Evolutionary conservation across 176 grass and related monocot genomes (phyloP), one percentile per base, ranked within the genome.

Genomic region (Thinopyrum elongatum): DNA sequence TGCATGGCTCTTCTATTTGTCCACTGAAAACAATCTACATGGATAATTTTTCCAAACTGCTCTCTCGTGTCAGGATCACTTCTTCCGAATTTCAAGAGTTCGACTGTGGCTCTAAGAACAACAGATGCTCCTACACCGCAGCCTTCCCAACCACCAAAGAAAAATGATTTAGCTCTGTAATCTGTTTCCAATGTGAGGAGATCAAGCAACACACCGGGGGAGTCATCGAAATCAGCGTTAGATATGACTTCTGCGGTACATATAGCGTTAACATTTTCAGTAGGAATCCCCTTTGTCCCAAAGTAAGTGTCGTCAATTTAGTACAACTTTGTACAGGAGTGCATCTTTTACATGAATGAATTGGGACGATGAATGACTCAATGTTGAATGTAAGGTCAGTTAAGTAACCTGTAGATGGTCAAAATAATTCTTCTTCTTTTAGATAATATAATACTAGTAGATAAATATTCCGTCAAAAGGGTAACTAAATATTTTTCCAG

Each of bases 1-100:
- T 75, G 57, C 82, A 39, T 3, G 5, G 3, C 44, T 38, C 73
- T 77, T 63, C 61, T 85, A 29, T 46, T 68, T 7, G 51, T 73
- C n/a, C 74, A 85, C 35, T 57, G 23, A 28, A 59, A 39, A 61
- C 73, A 85, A n/a, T 85, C 34, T 3, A 60, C 27, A 34, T 26
- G 55, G 5, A 41, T 25, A 39, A 79, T 79, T 25, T 23, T 61
- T 0, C 30, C 31, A 78, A 78, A 78, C 36, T 61, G 55, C 13
- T 78, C 31, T 78, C 21, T 79, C n/a, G 1, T 26, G 7, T 9
- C 10, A 12, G 22, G 15, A 62, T 62, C 76, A 79, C 76, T 15
- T 13, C 2, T 59, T 36, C 3, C 3, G 0, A n/a, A 62, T 79
- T 79, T 62, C 11, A 79, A 13, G 22, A 62, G 49, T 62, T 34